A percentile compares a stretch with the other conserved stretches of the same genome.
These are phyloP conservation scores for Apiospora saccharicola DNA, from an alignment of 2,329 filamentous ascomycete species.

Conservation along the genomic window DNA sequence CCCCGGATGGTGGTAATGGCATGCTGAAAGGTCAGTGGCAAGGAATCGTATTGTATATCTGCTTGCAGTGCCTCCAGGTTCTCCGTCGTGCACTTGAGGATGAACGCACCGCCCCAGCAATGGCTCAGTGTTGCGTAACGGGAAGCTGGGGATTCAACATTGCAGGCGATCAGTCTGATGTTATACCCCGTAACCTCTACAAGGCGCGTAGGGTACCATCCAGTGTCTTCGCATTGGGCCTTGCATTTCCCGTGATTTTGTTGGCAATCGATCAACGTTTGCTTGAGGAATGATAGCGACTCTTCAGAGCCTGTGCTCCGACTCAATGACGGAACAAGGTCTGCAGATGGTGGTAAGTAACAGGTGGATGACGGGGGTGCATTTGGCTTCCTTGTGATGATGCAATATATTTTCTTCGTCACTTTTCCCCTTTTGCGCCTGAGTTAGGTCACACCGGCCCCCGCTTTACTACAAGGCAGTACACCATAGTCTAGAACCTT, in stretches of 20 bases:
- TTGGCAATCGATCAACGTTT: not conserved
- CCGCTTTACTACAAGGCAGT: too few species aligned
- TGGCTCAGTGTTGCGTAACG: not conserved
- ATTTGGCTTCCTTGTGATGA: too few species aligned
- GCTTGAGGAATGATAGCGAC: not conserved
- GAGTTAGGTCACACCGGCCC: too few species aligned
- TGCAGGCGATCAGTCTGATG: not conserved
- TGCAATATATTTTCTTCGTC: too few species aligned
- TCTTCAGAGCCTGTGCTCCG: not conserved
- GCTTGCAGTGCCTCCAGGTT: not conserved
- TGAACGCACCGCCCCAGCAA: not conserved
- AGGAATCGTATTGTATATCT: not conserved
- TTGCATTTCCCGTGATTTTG: not conserved
- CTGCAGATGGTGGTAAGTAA: too few species aligned
- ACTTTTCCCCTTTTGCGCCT: too few species aligned
- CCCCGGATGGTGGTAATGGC: conserved; percentile 8
- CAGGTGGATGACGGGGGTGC: too few species aligned
- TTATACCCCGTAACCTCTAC: not conserved
- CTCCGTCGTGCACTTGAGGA: not conserved
- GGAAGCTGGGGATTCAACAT: not conserved
- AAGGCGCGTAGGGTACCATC: not conserved
- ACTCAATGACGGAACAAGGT: not conserved
- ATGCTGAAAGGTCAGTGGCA: conserved; percentile 24
- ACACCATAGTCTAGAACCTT: too few species aligned
- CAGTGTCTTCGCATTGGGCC: not conserved